Evolutionary conservation across 768 basidiomycete species (phyloP), one percentile per base, ranked within the genome.

Genomic region (Boletus edulis): DNA sequence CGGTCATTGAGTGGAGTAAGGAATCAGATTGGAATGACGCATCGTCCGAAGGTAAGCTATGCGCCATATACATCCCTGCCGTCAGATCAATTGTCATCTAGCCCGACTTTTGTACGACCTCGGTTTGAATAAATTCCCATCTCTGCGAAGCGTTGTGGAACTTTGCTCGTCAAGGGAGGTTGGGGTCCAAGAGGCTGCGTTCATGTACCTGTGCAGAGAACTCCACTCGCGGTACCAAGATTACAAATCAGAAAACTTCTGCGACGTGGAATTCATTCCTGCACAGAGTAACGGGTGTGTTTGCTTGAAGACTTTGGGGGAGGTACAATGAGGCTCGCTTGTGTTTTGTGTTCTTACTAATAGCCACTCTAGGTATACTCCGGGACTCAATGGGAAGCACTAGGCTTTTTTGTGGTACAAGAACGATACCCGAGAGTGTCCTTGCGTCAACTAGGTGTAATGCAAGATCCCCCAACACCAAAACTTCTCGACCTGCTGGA

Each of bases 1-100:
- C 92, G 3, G 66, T 95, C 7, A 77, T 98, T 43, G 89, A 92
- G 60, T 98, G 94, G 94, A 84, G 85, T 2, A 75, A 73, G 29
- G 73, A 82, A 50, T 72, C 70, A 1, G 91, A 86, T 67, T 96
- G 95, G 94, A 77, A 78, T 50, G 69, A 79, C 5, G 78, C 77
- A 3, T 91, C 91, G 0, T 87, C 89, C 13, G 92, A 96, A 84
- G 92, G 94, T 88, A 48, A 17, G 72, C n/a, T 9, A 2, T 13
- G 12, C 9, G 12, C 15, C 35, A 17, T 17, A 34, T 10, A 12
- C 40, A 34, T 42, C 14, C 6, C 2, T 34, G 8, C 5, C 5
- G 8, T 42, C 20, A n/a, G 20, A 22, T 51, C 39, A 24, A 24
- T 24, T 22, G 15, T 22, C 29, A 17, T 34, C 32, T 12, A 44